Base-by-base conservation (phyloP, 2,329 filamentous ascomycete species). In the Botrytis tulipae region DNA sequence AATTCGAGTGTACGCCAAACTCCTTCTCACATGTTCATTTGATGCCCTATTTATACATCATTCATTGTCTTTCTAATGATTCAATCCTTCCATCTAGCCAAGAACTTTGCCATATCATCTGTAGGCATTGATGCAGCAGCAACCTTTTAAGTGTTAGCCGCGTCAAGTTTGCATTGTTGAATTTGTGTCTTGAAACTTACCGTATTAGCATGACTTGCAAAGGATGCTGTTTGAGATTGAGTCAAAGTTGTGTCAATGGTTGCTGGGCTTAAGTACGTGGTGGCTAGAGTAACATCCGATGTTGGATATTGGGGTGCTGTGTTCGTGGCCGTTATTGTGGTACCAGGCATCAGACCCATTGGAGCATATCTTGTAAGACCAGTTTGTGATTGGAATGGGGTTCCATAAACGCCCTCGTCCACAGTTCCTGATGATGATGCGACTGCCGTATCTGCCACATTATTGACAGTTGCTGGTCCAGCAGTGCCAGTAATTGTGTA, bases 51-150 rank as follows among this genome's bases (percentile, higher is more conserved):
- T 22, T 54, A 44, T 70, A 29, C 29, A 32, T 59, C 63, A 18
- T 35, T 65, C 35, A 73, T 32, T 46, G 67, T 29, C 54, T 20
- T 29, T 48, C 35, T 29, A 40, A 18, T 14, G 25, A 29, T 46
- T 73, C 77, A 82, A 75, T 83, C 82, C 75, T 81, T 82, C 82
- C 82, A 83, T 65, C 82, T 80, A 69, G 79, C 80, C 65, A 83
- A 76, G 73, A 80, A 83, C 72, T 76, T 82, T 66, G 78, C 75
- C 82, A 82, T 82, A 57, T 81, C 81, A 75, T 81, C 78, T 10
- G 77, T 74, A 14, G 82, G 82, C 74, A 79, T 78, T 37, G 80
- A 75, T 73, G 78, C 76, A 63, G 78, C 77, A 67, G 77, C 77
- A 74, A 75, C 79, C 78, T 80, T 73, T 71, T 22, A 22, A 69